Evolutionary conservation across 805 yeast species (phyloP), one percentile per base, ranked within the genome.

Genomic region (Barnettozyma vustinii): DNA sequence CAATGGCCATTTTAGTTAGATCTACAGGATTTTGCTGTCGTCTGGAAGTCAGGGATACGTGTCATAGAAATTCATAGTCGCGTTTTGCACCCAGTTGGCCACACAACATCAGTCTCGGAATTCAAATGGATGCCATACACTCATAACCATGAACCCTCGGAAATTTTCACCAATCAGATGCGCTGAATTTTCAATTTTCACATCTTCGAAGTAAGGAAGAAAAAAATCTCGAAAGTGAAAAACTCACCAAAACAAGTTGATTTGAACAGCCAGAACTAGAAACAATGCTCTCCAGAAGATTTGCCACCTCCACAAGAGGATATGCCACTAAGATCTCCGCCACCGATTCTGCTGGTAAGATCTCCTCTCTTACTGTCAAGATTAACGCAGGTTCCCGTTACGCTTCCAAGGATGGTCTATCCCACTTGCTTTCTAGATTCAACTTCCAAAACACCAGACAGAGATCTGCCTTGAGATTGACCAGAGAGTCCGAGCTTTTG

Each of bases 401-500:
- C 60, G 73, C 80, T 48, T 58, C 76, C 44, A 70, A 77, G 54
- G 83, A 91, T 49, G 99, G 98, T 72, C 71, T 85, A 57, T 76
- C 97, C 41, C 97, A 92, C 70, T 72, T 90, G 56, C 77, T 91
- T 63, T 80, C 92, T 63, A 80, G 89, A 69, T 90, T 81, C 69
- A 84, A 84, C 61, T 94, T 85, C 76, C 80, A 85, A 66, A 84
- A 86, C 77, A 89, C 96, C 49, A 75, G 76, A 53, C 68, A 80
- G 60, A 88, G 89, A 69, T 85, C 97, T 18, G 96, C 94, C 21
- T 77, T 94, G 66, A 87, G 98, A 75, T 76, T 91, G 63, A 86
- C 90, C 64, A 87, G 99, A 72, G 99, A 94, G 74, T 74, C 91
- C 45, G 99, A 92, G 74, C 80, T 94, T 56, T 76, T 92, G 56